Conservation (phyloP, 2,329 filamentous ascomycete genomes). For the Sporothrix phasma region DNA sequence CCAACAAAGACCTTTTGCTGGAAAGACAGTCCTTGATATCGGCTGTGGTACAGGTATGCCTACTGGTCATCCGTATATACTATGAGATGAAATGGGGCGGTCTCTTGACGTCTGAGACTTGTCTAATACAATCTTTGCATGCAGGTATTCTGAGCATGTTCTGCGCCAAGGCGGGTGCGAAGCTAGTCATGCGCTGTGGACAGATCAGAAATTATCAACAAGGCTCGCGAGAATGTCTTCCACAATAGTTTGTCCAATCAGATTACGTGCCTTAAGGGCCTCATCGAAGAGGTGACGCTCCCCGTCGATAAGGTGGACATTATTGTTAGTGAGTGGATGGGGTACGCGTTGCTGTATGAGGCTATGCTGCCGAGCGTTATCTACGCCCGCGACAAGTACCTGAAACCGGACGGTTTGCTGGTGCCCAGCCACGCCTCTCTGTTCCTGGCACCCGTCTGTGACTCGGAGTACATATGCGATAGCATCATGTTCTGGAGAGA, state of each 20-base stretch:
- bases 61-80: no score
- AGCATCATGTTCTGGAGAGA: constrained; percentile 80
- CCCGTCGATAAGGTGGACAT: constrained; percentile 79
- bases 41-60: constrained; percentile 61
- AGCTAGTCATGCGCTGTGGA: constrained; percentile 83
- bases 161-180: constrained; percentile 80
- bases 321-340: constrained; percentile 98
- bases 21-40: constrained; percentile 82
- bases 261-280: constrained; percentile 73
- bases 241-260: constrained; percentile 63
- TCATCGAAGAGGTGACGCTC: constrained; percentile 75
- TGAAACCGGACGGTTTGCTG: constrained; percentile 69
- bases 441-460: constrained; percentile 69
- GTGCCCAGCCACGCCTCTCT: constrained; percentile 79
- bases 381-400: constrained; percentile 77
- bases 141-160: constrained; percentile 79
- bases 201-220: constrained; percentile 81
- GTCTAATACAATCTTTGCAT: no score
- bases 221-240: constrained; percentile 75
- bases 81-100: background rate
- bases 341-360: constrained; percentile 86
- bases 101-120: no score
- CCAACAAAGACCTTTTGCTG: constrained; percentile 74
- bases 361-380: constrained; percentile 92
- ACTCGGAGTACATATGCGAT: constrained; percentile 66